Evolutionary conservation across 2,329 filamentous ascomycete genomes (phyloP).

Genomic region (Colletotrichum viniferum): DNA sequence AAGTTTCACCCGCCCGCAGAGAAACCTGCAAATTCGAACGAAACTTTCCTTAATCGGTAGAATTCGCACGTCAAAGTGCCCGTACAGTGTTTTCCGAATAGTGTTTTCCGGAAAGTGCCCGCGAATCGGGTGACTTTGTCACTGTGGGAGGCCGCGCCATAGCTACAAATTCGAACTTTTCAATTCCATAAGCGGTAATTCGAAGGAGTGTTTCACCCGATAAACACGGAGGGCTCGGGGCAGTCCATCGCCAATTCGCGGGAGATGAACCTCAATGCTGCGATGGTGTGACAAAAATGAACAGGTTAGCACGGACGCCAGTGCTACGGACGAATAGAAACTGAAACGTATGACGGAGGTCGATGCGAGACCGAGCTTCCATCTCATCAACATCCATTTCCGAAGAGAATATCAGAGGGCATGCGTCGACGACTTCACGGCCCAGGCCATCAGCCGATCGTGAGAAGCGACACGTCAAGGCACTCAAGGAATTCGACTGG

Average conservation of each 20-base stretch:
- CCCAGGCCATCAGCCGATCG: not conserved
- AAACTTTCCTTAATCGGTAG: not conserved
- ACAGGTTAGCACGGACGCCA: not conserved
- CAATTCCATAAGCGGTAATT: not conserved
- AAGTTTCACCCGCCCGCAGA: not conserved
- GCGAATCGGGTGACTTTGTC: not conserved
- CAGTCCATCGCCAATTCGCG: not conserved
- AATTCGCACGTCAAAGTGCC: not conserved
- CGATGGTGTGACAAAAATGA: not conserved
- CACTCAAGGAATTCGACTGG: not conserved
- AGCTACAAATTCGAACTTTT: not conserved
- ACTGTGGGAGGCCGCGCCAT: not conserved
- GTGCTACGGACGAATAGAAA: not conserved
- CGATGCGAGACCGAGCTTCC: not conserved
- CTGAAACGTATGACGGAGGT: not conserved
- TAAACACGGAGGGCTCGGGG: not conserved
- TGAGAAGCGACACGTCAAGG: not conserved
- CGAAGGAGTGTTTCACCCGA: not conserved
- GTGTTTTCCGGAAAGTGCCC: not conserved
- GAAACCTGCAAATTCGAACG: not conserved
- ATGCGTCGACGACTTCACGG: not conserved
- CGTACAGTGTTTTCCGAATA: not conserved
- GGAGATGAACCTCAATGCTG: not conserved
- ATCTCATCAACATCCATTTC: not conserved
- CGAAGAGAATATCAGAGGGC: not conserved